A percentile compares a stretch with the other conserved stretches of the same genome.
These are phyloP conservation scores for Dictyostelium citrinum DNA, from an alignment of 78 protist genomes.

Conservation along the genomic window DNA sequence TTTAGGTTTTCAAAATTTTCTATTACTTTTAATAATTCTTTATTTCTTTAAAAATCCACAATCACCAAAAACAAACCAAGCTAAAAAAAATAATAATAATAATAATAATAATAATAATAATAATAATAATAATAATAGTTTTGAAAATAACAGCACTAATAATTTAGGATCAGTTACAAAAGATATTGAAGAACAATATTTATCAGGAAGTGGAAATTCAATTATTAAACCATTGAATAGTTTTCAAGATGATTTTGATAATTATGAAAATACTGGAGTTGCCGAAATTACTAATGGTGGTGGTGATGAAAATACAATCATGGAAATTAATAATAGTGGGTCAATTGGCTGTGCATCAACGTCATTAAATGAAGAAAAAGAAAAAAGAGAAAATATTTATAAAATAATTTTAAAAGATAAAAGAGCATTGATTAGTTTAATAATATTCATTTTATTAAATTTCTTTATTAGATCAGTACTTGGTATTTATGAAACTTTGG, in stretches of 20 bases:
- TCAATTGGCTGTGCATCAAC: not conserved
- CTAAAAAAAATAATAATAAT: not conserved
- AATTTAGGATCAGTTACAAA: not conserved
- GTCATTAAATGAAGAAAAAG: not conserved
- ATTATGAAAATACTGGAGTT: not conserved
- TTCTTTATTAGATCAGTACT: not conserved
- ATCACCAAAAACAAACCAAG: not conserved
- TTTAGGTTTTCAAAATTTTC: not conserved
- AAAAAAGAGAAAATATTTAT: not conserved
- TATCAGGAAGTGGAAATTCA: not conserved
- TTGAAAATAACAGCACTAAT: not conserved
- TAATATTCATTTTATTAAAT: not conserved
- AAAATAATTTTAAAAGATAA: not conserved
- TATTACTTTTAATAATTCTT: not conserved
- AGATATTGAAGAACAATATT: not conserved
- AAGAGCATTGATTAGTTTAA: not conserved
- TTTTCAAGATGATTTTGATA: not conserved
- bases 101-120: not conserved
- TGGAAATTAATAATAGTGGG: not conserved
- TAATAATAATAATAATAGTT: no score
- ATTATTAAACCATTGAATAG: not conserved
- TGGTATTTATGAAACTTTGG: slow-evolving; percentile 35
- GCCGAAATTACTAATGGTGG: not conserved
- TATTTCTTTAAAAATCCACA: not conserved
- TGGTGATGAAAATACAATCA: not conserved